Conservation (phyloP, 805 yeast genomes). For the Barnettozyma wickerhamii region DNA sequence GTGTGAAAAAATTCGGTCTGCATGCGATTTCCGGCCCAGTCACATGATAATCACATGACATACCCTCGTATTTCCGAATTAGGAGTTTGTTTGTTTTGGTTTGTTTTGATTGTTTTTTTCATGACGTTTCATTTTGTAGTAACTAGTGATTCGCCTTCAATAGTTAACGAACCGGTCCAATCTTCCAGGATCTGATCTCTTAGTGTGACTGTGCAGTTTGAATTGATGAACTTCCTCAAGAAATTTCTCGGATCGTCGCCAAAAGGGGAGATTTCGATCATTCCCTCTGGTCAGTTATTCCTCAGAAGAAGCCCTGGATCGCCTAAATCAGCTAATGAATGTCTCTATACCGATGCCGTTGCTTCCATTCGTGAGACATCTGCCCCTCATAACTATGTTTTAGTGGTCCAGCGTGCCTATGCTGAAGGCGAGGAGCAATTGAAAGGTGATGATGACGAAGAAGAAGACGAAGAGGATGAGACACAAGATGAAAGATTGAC, state of each 20-base stretch:
- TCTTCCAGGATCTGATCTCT: no score
- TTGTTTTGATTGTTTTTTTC: slow-evolving; percentile 8
- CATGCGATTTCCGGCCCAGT: neutral
- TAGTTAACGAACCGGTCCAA: neutral
- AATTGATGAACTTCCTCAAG: slow-evolving; percentile 78
- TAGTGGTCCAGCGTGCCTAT: slow-evolving; percentile 63
- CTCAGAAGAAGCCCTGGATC: slow-evolving; percentile 70
- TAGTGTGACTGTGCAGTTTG: no score
- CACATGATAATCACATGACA: slow-evolving; percentile 1
- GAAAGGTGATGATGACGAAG: slow-evolving; percentile 48
- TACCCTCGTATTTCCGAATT: neutral
- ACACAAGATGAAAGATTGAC: slow-evolving; percentile 66
- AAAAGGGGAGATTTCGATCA: slow-evolving; percentile 56
- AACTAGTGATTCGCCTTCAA: neutral
- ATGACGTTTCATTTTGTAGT: slow-evolving; percentile 4
- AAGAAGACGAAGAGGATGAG: slow-evolving; percentile 31
- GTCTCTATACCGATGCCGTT: slow-evolving; percentile 75
- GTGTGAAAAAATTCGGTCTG: neutral
- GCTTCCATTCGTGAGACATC: slow-evolving; percentile 67
- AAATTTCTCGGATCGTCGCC: slow-evolving; percentile 55
- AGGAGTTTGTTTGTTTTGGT: slow-evolving; percentile 1
- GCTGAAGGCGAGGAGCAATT: slow-evolving; percentile 61
- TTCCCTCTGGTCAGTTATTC: slow-evolving; percentile 78
- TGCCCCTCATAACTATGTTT: slow-evolving; percentile 60
- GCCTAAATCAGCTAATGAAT: slow-evolving; percentile 84